Conservation (phyloP, 2,329 filamentous ascomycete genomes). For the Didymella pomorum region DNA sequence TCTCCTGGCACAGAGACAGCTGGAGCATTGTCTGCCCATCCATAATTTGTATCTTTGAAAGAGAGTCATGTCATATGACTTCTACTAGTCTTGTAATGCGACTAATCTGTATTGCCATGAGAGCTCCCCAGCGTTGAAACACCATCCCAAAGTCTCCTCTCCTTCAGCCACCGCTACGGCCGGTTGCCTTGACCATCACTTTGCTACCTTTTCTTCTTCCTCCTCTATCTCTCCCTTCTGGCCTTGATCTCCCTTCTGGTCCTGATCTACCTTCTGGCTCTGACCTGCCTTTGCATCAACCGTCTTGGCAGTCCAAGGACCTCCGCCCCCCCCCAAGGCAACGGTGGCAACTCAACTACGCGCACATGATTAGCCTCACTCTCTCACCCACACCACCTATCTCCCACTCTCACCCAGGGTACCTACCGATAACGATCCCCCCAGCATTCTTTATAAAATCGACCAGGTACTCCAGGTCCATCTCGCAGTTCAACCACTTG, state of each 20-base stretch:
- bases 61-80: neutral
- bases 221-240: neutral
- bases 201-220: neutral
- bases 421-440: conserved; percentile 5
- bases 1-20: too few species aligned
- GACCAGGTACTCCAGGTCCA: neutral
- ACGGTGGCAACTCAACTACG: neutral
- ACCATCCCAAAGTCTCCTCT: too few species aligned
- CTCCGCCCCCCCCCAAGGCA: neutral
- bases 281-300: too few species aligned
- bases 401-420: neutral
- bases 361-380: neutral
- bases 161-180: too few species aligned
- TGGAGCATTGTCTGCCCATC: too few species aligned
- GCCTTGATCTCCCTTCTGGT: too few species aligned
- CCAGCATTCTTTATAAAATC: neutral
- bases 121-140: neutral
- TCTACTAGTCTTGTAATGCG: neutral
- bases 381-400: neutral
- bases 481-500: neutral
- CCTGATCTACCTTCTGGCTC: too few species aligned
- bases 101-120: neutral
- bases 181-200: too few species aligned
- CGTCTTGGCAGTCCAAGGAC: neutral
- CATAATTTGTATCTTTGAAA: neutral